Percentiles rank a stretch among this genome's conserved stretches.
Conservation (phyloP, 1,139 yeast species). For the Saccharomyces uvarum region DNA sequence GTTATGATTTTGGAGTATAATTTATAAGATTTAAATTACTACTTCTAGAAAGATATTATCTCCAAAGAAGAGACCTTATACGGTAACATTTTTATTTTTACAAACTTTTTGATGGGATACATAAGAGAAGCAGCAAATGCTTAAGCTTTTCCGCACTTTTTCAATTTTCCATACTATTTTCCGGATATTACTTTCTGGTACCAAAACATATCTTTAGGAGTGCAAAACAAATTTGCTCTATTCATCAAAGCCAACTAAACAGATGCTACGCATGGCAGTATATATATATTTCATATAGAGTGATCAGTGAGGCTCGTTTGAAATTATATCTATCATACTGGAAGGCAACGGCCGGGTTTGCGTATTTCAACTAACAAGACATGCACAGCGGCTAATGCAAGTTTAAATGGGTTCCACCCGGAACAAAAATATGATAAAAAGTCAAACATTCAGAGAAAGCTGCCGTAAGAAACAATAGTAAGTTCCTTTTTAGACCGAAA, state of each 20-base stretch:
- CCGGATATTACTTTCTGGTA: not conserved
- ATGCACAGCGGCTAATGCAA: not conserved
- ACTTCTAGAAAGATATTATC: not conserved
- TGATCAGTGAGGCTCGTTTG: not conserved
- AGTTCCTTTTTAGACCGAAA: not conserved
- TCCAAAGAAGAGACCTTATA: too few species aligned
- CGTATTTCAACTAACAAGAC: not conserved
- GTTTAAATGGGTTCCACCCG: not conserved
- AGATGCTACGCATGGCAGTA: not conserved
- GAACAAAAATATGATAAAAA: not conserved
- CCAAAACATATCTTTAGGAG: not conserved
- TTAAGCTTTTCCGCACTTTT: not conserved
- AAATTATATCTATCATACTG: not conserved
- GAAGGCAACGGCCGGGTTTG: not conserved
- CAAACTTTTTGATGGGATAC: not conserved
- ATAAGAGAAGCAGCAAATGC: not conserved
- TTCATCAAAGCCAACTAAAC: not conserved
- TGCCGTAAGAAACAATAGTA: not conserved
- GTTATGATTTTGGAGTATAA: not conserved
- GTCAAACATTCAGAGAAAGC: not conserved
- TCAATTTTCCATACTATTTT: not conserved
- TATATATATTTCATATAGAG: not conserved
- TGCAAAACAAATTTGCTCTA: too few species aligned
- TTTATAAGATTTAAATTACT: too few species aligned
- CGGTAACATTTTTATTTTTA: not conserved